phyloP scores from a whole-genome alignment of 306 rosid species.

The Parietaria judaica region DNA sequence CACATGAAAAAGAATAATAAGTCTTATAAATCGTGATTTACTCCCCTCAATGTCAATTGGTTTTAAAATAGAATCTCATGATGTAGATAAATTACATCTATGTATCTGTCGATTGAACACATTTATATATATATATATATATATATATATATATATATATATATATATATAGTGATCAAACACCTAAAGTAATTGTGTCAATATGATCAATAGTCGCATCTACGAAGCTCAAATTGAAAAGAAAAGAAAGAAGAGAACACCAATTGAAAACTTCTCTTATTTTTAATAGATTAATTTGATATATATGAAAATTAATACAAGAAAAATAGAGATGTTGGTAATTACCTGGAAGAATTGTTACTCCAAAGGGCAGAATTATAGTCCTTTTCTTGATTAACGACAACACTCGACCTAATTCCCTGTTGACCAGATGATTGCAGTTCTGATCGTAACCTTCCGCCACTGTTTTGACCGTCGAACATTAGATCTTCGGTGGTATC shows the following conservation, averaged over 20 bases:
- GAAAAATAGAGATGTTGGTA: too few relatives aligned
- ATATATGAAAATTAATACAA: too few relatives aligned
- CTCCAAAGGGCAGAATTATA: slow-evolving; percentile 59
- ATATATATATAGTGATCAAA: neutral
- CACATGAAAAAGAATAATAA: too few relatives aligned
- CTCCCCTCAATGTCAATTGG: neutral
- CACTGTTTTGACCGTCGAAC: slow-evolving; percentile 51
- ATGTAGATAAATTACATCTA: neutral
- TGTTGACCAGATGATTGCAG: slow-evolving; percentile 31
- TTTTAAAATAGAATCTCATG: neutral
- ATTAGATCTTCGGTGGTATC: slow-evolving; percentile 75
- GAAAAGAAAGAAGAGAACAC: too few relatives aligned
- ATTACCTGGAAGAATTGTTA: slow-evolving; percentile 71
- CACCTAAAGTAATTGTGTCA: too few relatives aligned
- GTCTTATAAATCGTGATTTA: too few relatives aligned
- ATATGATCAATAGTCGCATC: too few relatives aligned
- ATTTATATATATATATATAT: neutral
- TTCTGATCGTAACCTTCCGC: slow-evolving; percentile 25
- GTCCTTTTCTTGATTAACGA: slow-evolving; percentile 46
- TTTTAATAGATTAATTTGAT: too few relatives aligned
- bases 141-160: neutral
- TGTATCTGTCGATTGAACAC: too few relatives aligned
- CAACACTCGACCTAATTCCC: slow-evolving; percentile 30
- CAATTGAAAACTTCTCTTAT: too few relatives aligned
- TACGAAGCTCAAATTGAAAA: too few relatives aligned